Evolutionary conservation across 306 rosid species (phyloP), one percentile per base, ranked within the genome.

Genomic region (Pterocarpus santalinus): DNA sequence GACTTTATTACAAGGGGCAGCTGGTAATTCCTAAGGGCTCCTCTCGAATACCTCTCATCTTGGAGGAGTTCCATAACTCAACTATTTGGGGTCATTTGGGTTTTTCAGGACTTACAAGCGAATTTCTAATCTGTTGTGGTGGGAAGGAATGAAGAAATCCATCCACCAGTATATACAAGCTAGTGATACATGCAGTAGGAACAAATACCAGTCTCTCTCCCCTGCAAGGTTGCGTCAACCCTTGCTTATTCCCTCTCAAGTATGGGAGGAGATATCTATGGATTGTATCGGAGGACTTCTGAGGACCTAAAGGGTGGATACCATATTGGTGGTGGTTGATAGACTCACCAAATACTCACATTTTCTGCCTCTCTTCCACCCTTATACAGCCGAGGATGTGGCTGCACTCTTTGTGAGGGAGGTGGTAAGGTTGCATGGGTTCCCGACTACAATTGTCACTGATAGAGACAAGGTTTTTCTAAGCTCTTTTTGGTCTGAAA

Each of bases 171-270:
- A n/a, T 8, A 9, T 44, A 9, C 2, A 6, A 8, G 11, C 11
- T 5, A 3, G 51, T 1, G 51, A 0, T 1, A 8, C n/a, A n/a
- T n/a, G n/a, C 0, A 2, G 2, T 0, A 3, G 15, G 1, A 47
- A 12, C 53, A 47, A 9, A 12, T 47, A 2, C 0, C 15, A 47
- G 13, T 1, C 8, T 6, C 2, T 47, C 0, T 47, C 53, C 0
- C 53, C 53, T 0, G 15, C 53, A 1, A 14, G 53, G 0, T 10
- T 47, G 15, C 2, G 9, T 2, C 53, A 10, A 12, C 53, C 53
- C 0, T 8, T 47, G 0, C 53, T 14, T 0, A 10, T 47, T 2
- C 15, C 53, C 14, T 47, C 0, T 47, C 14, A 14, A 3, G n/a
- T n/a, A n/a, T n/a, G n/a, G n/a, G n/a, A 10, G 1, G 53, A 47